Percentiles rank a stretch among this genome's conserved stretches.
Conservation (phyloP, 805 yeast genomes). For the Saturnispora besseyi region DNA sequence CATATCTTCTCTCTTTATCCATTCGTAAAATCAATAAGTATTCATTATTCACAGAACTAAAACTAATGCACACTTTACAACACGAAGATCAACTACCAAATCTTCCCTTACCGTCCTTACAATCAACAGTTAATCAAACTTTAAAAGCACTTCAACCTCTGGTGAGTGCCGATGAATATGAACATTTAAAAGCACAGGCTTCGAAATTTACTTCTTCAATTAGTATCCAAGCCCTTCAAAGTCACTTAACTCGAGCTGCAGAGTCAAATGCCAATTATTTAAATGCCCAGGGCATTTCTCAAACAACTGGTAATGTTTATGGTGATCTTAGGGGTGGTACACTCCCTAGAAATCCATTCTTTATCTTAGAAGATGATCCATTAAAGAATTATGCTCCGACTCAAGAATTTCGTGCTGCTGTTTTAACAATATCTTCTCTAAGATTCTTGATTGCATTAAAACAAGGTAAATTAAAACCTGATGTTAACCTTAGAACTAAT, state of each 20-base stretch:
- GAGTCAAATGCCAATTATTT: slow-evolving; percentile 41
- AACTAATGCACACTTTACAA: slow-evolving; percentile 19
- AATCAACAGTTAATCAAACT: slow-evolving; percentile 42
- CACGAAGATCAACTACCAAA: slow-evolving; percentile 40
- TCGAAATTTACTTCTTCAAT: slow-evolving; percentile 36
- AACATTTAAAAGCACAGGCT: slow-evolving; percentile 35
- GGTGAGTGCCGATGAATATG: slow-evolving; percentile 42
- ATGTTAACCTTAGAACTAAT: slow-evolving; percentile 41
- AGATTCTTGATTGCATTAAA: slow-evolving; percentile 57
- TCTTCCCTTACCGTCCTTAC: slow-evolving; percentile 54
- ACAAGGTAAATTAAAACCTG: slow-evolving; percentile 45
- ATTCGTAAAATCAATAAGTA: too few relatives aligned
- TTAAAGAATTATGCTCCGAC: slow-evolving; percentile 46
- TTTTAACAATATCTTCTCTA: slow-evolving; percentile 53
- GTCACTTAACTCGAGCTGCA: slow-evolving; percentile 42
- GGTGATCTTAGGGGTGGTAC: slow-evolving; percentile 59
- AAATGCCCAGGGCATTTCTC: slow-evolving; percentile 37
- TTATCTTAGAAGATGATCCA: slow-evolving; percentile 69
- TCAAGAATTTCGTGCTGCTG: slow-evolving; percentile 63
- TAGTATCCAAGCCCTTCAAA: slow-evolving; percentile 39
- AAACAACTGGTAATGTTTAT: slow-evolving; percentile 50
- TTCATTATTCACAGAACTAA: too few relatives aligned
- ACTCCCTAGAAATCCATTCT: slow-evolving; percentile 69
- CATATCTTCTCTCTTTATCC: not conserved
- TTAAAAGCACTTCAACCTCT: slow-evolving; percentile 53